phyloP scores from a whole-genome alignment of 2,329 filamentous ascomycete species.

The Byssochlamys sp. region DNA sequence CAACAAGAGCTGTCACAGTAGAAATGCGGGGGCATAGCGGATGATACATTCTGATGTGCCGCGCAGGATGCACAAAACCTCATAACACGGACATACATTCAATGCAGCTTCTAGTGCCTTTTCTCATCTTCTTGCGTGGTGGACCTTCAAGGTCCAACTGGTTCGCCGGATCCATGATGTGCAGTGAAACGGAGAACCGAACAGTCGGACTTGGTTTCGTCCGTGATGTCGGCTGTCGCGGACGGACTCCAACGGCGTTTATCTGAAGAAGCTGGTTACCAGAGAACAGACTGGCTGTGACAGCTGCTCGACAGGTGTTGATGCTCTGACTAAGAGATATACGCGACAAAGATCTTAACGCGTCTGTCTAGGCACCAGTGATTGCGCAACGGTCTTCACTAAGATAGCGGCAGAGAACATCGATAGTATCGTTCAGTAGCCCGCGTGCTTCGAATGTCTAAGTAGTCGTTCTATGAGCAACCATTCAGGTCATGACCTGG shows the following conservation, averaged over 20 bases:
- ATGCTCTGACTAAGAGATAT: neutral
- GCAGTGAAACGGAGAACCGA: neutral
- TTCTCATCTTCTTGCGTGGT: constrained; percentile 35
- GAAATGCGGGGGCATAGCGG: neutral
- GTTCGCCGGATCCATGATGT: constrained; percentile 8
- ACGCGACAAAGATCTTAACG: neutral
- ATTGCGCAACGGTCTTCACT: neutral
- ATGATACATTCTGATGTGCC: neutral
- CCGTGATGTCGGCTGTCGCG: neutral
- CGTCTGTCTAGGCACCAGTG: neutral
- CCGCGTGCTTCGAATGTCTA: neutral
- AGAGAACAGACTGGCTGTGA: neutral
- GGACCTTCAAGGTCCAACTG: constrained; percentile 20
- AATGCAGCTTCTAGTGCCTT: constrained; percentile 34
- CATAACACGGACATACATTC: constrained; percentile 24
- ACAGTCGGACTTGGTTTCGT: neutral
- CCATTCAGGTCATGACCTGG: neutral
- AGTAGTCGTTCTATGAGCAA: neutral
- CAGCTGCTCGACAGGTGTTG: neutral
- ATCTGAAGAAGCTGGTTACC: neutral
- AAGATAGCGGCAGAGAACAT: neutral
- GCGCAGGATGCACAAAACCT: neutral
- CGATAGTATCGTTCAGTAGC: neutral
- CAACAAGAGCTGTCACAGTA: neutral
- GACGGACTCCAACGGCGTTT: neutral